These are phyloP conservation scores for Paramecium sonneborni DNA, from an alignment of 73 alveolate species.

Conservation along the genomic window DNA sequence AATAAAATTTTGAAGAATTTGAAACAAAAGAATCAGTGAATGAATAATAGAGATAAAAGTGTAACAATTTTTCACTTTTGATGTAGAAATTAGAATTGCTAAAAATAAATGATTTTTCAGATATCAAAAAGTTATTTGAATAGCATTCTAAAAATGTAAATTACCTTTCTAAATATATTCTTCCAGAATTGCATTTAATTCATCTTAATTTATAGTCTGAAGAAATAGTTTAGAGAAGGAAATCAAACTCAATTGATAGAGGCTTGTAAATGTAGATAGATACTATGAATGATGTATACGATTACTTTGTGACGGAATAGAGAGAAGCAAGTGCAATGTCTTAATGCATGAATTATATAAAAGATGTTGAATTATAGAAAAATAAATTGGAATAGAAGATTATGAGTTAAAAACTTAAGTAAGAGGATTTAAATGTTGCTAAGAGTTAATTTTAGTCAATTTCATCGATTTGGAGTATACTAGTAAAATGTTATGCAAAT, in stretches of 20 bases:
- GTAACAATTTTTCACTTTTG: neutral
- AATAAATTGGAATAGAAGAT: neutral
- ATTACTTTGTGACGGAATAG: slow-evolving; percentile 10
- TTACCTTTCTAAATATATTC: slow-evolving; percentile 9
- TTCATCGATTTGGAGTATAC: slow-evolving; percentile 21
- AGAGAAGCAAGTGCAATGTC: slow-evolving; percentile 29
- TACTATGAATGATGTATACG: slow-evolving; percentile 50
- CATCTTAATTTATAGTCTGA: neutral
- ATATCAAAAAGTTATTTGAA: slow-evolving; percentile 9
- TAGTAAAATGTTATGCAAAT: slow-evolving; percentile 2
- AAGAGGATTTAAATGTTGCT: neutral
- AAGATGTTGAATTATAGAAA: slow-evolving; percentile 30
- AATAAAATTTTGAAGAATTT: slow-evolving; percentile 23
- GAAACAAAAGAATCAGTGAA: neutral
- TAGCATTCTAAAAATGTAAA: slow-evolving; percentile 26
- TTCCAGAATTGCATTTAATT: slow-evolving; percentile 16
- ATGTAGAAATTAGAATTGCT: slow-evolving; percentile 14
- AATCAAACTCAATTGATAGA: slow-evolving; percentile 41
- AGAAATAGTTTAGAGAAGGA: neutral
- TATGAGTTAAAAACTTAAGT: neutral
- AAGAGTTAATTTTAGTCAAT: neutral
- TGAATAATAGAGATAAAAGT: slow-evolving; percentile 20
- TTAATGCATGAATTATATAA: neutral
- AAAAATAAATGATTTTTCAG: neutral
- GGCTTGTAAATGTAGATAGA: slow-evolving; percentile 20